These are phyloP conservation scores for Tulasnella sp. DNA, from an alignment of 768 basidiomycete genomes.

Conservation along the genomic window DNA sequence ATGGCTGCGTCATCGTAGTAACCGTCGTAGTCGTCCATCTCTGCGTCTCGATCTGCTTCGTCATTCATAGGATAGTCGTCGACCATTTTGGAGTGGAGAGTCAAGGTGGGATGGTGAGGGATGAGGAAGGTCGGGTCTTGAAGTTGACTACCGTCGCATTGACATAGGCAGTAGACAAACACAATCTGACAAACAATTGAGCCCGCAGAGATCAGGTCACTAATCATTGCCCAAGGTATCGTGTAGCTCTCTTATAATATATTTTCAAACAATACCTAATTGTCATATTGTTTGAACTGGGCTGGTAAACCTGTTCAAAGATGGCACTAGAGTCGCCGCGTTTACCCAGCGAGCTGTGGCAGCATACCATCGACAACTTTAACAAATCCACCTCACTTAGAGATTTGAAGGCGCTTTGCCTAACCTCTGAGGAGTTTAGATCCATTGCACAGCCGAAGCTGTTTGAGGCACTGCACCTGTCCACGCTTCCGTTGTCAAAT, in stretches of 20 bases:
- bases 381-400: not conserved
- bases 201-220: too few relatives aligned
- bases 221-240: too few relatives aligned
- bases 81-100: not conserved
- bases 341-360: not conserved
- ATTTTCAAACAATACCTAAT: too few relatives aligned
- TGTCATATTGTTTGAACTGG: too few relatives aligned
- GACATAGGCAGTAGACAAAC: not conserved
- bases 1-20: slow-evolving; percentile 12
- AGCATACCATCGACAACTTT: not conserved
- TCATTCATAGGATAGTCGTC: slow-evolving; percentile 18
- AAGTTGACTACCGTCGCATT: not conserved
- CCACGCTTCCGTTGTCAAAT: not conserved
- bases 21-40: slow-evolving; percentile 9
- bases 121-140: not conserved
- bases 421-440: not conserved
- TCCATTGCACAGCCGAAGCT: not conserved
- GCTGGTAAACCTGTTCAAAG: not conserved
- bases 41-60: not conserved
- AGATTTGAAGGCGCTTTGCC: not conserved
- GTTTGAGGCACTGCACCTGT: not conserved
- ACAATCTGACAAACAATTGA: not conserved
- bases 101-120: not conserved
- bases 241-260: too few relatives aligned
- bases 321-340: not conserved